Conservation (phyloP, 768 basidiomycete species). For the Podaxis sp. region DNA sequence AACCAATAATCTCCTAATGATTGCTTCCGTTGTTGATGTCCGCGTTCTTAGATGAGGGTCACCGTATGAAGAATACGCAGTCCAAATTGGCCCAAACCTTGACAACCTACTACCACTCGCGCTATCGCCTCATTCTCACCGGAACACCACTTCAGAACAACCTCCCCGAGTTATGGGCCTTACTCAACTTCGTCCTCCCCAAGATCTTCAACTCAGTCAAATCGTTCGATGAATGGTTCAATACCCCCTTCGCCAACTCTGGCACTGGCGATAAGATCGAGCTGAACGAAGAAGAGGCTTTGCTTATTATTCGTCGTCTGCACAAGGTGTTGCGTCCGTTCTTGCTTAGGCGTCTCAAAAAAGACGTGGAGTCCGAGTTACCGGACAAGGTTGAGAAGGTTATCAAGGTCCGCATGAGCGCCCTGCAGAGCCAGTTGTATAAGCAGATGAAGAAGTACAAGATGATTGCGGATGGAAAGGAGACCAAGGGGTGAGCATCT, state of each 20-base stretch:
- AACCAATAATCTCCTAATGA: neutral
- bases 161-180: constrained; percentile 90
- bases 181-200: constrained; percentile 92
- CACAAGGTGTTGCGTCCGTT: constrained; percentile 96
- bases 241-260: constrained; percentile 98
- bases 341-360: constrained; percentile 88
- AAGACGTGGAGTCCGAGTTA: constrained; percentile 93
- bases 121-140: constrained; percentile 90
- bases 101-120: constrained; percentile 88
- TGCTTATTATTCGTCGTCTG: constrained; percentile 93
- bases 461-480: constrained; percentile 86
- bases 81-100: constrained; percentile 85
- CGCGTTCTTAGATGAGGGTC: constrained; percentile 74
- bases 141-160: constrained; percentile 98
- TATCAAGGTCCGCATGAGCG: constrained; percentile 94
- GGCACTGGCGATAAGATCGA: constrained; percentile 98
- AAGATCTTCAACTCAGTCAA: constrained; percentile 99
- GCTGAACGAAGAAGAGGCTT: constrained; percentile 98
- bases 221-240: constrained; percentile 99
- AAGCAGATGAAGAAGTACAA: constrained; percentile 99
- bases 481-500: constrained; percentile 61
- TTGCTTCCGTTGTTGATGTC: constrained; percentile 5
- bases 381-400: constrained; percentile 98
- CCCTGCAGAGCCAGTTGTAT: constrained; percentile 87
- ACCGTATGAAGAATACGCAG: constrained; percentile 97